These are phyloP conservation scores for Blastobotrys proliferans DNA, from an alignment of 1,139 yeast genomes.

Conservation along the genomic window DNA sequence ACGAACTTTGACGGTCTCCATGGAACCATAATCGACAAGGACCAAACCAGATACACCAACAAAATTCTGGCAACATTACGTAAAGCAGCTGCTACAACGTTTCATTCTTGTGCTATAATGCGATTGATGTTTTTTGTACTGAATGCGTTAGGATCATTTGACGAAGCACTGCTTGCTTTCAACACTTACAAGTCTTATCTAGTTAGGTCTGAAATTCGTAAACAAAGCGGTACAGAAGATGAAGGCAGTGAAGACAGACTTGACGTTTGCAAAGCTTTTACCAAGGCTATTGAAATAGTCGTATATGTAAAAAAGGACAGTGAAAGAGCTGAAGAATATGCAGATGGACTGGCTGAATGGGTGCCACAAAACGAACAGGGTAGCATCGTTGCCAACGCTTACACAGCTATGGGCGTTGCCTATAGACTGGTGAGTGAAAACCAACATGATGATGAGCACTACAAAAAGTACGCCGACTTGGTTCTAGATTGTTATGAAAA, in stretches of 20 bases:
- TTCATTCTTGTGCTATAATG: slow-evolving; percentile 45
- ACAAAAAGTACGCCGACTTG: slow-evolving; percentile 18
- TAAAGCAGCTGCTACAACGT: slow-evolving; percentile 42
- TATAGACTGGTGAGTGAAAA: slow-evolving; percentile 17
- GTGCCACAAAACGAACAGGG: slow-evolving; percentile 17
- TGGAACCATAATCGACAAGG: slow-evolving; percentile 22
- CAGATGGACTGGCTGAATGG: slow-evolving; percentile 28
- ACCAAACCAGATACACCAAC: slow-evolving; percentile 19
- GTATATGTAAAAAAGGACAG: slow-evolving; percentile 22
- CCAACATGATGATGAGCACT: slow-evolving; percentile 20
- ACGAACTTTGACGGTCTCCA: slow-evolving; percentile 19
- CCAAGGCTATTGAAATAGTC: slow-evolving; percentile 22
- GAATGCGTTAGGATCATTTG: slow-evolving; percentile 29
- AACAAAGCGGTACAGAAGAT: slow-evolving; percentile 23
- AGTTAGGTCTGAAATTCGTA: slow-evolving; percentile 35
- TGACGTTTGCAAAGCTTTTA: slow-evolving; percentile 28
- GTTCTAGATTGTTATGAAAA: slow-evolving; percentile 28
- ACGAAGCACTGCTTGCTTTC: slow-evolving; percentile 42
- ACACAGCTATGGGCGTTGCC: slow-evolving; percentile 14
- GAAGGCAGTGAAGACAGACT: slow-evolving; percentile 28
- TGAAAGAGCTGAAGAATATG: slow-evolving; percentile 23
- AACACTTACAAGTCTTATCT: slow-evolving; percentile 42
- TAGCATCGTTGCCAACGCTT: slow-evolving; percentile 10
- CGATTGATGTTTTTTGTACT: slow-evolving; percentile 37
- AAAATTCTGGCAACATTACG: slow-evolving; percentile 30